A percentile compares a stretch with the other conserved stretches of the same genome.
Evolutionary conservation across 2,329 filamentous ascomycete species (phyloP).

Genomic region (Neofusicoccum umdonicola): DNA sequence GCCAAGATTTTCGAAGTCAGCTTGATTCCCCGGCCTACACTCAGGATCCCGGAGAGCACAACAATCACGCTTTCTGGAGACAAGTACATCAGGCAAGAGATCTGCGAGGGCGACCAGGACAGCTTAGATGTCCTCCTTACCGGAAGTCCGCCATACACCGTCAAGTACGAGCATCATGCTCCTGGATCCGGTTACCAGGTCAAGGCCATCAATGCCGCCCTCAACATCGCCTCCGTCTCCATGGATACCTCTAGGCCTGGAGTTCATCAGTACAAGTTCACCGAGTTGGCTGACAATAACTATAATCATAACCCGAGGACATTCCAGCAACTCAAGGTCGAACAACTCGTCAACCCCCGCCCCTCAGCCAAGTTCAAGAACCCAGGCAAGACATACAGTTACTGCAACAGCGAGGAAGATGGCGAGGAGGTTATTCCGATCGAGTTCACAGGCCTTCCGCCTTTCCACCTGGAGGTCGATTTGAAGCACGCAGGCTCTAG

Average conservation of each 20-base stretch:
- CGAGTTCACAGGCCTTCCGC: slow-evolving; percentile 75
- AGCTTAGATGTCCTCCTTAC: slow-evolving; percentile 76
- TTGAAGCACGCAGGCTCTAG: slow-evolving; percentile 86
- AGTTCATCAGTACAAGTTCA: slow-evolving; percentile 81
- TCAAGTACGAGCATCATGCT: slow-evolving; percentile 77
- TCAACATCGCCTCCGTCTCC: slow-evolving; percentile 72
- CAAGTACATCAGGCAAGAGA: slow-evolving; percentile 69
- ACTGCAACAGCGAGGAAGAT: slow-evolving; percentile 80
- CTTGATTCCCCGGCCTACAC: slow-evolving; percentile 79
- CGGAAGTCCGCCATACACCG: slow-evolving; percentile 78
- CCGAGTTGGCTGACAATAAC: slow-evolving; percentile 76
- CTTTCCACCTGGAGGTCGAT: slow-evolving; percentile 87
- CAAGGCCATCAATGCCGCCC: slow-evolving; percentile 73
- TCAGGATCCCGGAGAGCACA: slow-evolving; percentile 63
- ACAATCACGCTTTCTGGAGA: slow-evolving; percentile 55
- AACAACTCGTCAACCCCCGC: slow-evolving; percentile 80
- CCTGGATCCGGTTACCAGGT: slow-evolving; percentile 64
- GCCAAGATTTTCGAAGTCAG: slow-evolving; percentile 75
- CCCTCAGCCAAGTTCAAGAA: slow-evolving; percentile 79
- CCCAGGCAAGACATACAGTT: slow-evolving; percentile 91
- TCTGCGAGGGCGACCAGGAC: slow-evolving; percentile 94
- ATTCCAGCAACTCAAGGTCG: slow-evolving; percentile 66
- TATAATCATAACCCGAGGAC: slow-evolving; percentile 72
- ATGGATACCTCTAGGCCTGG: slow-evolving; percentile 86
- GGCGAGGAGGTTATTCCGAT: slow-evolving; percentile 87